Evolutionary conservation across 208 protist species (phyloP).

Genomic region (Leishmania arabica): DNA sequence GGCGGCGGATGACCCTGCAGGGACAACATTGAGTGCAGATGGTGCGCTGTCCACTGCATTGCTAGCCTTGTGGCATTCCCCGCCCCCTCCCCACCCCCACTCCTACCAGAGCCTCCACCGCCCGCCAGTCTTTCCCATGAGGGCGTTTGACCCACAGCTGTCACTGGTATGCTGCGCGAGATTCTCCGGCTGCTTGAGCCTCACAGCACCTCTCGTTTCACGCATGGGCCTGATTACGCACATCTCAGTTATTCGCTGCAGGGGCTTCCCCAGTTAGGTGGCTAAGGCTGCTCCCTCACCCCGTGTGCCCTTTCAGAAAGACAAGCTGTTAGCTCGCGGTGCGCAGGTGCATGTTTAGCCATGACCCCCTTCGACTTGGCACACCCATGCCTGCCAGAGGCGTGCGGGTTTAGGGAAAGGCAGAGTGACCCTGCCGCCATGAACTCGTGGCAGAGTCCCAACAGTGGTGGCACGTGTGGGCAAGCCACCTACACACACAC

Average conservation of each 20-base stretch:
- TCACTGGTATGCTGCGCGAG: background rate
- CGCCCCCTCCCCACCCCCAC: background rate
- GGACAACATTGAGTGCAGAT: background rate
- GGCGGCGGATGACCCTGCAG: background rate
- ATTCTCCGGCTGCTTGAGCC: background rate
- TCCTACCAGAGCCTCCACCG: background rate
- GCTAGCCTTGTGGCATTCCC: too few relatives aligned
- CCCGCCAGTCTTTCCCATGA: background rate
- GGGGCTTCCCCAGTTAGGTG: background rate
- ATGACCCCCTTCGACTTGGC: background rate
- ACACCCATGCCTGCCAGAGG: background rate
- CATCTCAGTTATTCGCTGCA: background rate
- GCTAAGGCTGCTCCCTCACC: background rate
- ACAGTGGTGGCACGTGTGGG: background rate
- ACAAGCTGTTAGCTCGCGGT: background rate
- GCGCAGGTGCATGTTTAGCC: background rate
- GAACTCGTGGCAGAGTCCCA: background rate
- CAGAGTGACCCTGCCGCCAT: background rate
- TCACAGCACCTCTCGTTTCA: background rate
- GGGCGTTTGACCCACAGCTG: background rate
- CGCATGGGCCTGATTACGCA: background rate
- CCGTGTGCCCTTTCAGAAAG: background rate
- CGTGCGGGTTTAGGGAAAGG: background rate
- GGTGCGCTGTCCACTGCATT: too few relatives aligned
- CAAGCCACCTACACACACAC: background rate